phyloP scores from a whole-genome alignment of 371 early-diverging fungal species.

The Mucor racemosus region DNA sequence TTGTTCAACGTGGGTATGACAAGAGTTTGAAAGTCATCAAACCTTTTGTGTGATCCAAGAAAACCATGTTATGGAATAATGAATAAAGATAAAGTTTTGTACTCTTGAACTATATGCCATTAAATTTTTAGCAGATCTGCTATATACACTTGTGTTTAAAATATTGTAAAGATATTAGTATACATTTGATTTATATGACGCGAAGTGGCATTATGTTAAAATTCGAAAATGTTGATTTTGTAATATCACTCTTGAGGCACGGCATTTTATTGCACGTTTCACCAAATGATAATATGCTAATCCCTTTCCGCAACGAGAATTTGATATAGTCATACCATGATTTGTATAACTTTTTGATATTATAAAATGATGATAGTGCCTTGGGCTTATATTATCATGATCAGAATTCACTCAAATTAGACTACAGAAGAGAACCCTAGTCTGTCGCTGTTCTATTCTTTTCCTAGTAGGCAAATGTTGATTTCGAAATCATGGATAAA shows the following conservation, averaged over 20 bases:
- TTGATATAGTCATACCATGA: neutral
- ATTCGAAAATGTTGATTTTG: neutral
- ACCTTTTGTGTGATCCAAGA: neutral
- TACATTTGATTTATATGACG: too few species aligned
- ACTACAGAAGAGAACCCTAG: neutral
- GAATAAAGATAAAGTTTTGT: too few species aligned
- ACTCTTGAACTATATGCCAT: too few species aligned
- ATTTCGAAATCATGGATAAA: neutral
- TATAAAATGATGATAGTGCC: neutral
- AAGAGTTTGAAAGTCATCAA: constrained; percentile 3
- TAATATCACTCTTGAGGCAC: neutral
- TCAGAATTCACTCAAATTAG: neutral
- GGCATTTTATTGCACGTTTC: neutral
- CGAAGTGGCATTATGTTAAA: too few species aligned
- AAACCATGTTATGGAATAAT: neutral
- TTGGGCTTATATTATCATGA: neutral
- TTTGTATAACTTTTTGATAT: neutral
- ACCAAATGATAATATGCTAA: constrained; percentile 5
- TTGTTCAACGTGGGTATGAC: constrained; percentile 10
- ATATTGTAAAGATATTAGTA: too few species aligned
- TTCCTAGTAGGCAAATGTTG: neutral
- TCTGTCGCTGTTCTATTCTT: neutral
- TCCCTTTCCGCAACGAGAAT: neutral
- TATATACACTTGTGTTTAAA: too few species aligned
- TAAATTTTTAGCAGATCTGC: too few species aligned